Percentiles rank a stretch among this genome's conserved stretches.
Conservation (phyloP, 371 early-diverging fungal genomes). For the Rhizopus microsporus region DNA sequence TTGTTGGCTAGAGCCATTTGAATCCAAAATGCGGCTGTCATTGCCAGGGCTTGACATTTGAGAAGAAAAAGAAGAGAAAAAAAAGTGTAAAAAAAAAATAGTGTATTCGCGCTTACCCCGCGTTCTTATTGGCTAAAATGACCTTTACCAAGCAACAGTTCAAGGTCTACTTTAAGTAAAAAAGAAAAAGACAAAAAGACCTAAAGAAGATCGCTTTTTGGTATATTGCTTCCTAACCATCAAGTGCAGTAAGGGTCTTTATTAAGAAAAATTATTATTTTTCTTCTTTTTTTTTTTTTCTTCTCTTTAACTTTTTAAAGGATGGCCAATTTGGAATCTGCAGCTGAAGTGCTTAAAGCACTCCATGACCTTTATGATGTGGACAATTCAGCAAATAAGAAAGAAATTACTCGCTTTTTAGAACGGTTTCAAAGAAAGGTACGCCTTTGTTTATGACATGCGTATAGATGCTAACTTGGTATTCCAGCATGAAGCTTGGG, state of each 20-base stretch:
- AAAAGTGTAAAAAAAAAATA: background rate
- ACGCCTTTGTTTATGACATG: slow-evolving; percentile 3
- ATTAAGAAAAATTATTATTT: too few species aligned
- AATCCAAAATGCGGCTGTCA: background rate
- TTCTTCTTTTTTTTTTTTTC: background rate
- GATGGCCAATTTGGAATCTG: slow-evolving; percentile 19
- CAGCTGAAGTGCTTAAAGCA: slow-evolving; percentile 25
- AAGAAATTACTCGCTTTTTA: slow-evolving; percentile 82
- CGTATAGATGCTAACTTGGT: background rate
- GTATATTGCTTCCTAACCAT: too few species aligned
- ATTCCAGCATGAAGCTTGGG: slow-evolving; percentile 85
- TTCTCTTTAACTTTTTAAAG: background rate
- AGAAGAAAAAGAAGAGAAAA: background rate
- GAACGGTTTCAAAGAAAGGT: slow-evolving; percentile 90
- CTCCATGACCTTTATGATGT: slow-evolving; percentile 27
- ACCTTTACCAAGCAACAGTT: slow-evolving; percentile 4
- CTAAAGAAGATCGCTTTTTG: too few species aligned
- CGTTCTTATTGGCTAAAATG: too few species aligned
- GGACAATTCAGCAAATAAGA: slow-evolving; percentile 30
- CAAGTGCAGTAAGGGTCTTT: too few species aligned
- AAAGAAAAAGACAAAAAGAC: too few species aligned
- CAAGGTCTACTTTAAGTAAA: background rate
- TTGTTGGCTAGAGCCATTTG: background rate
- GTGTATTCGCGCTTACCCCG: too few species aligned
- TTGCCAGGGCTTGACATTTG: background rate